Percentiles rank a stretch among this genome's conserved stretches.
phyloP scores from a whole-genome alignment of 1,284 basidiomycete species.

The Cutaneotrichosporon daszewskae region DNA sequence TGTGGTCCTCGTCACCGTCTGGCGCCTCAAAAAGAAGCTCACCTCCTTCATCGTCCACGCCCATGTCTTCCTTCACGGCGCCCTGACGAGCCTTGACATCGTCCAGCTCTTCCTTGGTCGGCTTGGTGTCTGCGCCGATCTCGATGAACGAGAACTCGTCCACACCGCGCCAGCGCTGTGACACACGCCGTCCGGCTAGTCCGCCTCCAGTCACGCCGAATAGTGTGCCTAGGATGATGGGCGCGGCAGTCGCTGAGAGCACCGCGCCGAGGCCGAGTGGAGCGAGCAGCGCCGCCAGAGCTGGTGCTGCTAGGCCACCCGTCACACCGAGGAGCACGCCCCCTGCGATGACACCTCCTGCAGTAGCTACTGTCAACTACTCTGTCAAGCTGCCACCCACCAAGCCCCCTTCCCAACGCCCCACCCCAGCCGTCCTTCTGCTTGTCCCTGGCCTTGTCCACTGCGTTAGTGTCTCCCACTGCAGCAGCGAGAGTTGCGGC shows the following conservation, averaged over 20 bases:
- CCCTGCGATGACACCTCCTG: constrained; percentile 49
- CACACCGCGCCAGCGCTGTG: constrained; percentile 53
- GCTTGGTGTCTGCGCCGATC: constrained; percentile 40
- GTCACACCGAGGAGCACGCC: constrained; percentile 52
- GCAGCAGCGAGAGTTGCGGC: constrained; percentile 46
- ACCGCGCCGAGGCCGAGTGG: constrained; percentile 48
- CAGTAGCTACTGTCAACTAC: constrained; percentile 43
- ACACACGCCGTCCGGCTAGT: constrained; percentile 50
- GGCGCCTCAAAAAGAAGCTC: constrained; percentile 5
- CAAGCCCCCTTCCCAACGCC: constrained; percentile 45
- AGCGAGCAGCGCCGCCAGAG: constrained; percentile 50
- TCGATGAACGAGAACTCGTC: constrained; percentile 52
- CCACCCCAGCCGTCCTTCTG: constrained; percentile 51
- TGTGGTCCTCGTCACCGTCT: constrained; percentile 1
- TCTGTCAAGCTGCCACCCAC: constrained; percentile 11
- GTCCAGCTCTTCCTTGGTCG: constrained; percentile 38
- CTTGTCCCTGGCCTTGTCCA: constrained; percentile 43
- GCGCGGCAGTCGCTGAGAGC: constrained; percentile 48
- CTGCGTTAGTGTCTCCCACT: constrained; percentile 30
- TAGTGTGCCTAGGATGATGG: constrained; percentile 51
- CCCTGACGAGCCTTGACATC: constrained; percentile 24
- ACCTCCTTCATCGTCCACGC: constrained; percentile 5
- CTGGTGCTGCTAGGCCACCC: constrained; percentile 53
- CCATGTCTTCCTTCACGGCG: constrained; percentile 2
- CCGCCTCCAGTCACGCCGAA: constrained; percentile 54